Evolutionary conservation across 352 stramenopile genomes (phyloP).

Genomic region (Phytophthora niederhauseri): DNA sequence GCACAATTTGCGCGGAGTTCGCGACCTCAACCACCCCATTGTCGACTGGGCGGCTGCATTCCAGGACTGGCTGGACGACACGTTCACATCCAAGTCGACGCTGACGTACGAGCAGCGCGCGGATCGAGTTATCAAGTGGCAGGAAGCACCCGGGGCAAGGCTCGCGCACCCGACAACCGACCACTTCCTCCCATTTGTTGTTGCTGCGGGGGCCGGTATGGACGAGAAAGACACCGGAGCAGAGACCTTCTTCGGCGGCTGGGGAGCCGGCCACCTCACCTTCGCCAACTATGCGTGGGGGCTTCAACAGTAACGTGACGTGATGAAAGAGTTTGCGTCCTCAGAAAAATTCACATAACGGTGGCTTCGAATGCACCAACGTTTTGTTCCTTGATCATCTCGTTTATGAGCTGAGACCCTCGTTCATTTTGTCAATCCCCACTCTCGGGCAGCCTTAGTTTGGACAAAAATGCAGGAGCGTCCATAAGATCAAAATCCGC

Average conservation of each 20-base stretch:
- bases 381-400: too few species aligned
- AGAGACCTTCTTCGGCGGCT: conserved; percentile 36
- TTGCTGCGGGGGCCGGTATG: conserved; percentile 46
- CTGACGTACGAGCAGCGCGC: conserved; percentile 27
- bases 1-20: conserved; percentile 33
- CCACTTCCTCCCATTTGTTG: conserved; percentile 51
- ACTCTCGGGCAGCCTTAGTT: too few species aligned
- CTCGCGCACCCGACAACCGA: conserved; percentile 46
- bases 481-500: too few species aligned
- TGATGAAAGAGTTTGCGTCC: conserved; percentile 5
- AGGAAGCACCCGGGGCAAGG: conserved; percentile 30
- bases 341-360: neutral
- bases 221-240: conserved; percentile 30
- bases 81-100: conserved; percentile 22
- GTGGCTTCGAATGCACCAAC: neutral
- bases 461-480: too few species aligned
- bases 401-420: too few species aligned
- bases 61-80: conserved; percentile 42
- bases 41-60: conserved; percentile 30
- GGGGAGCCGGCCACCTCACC: conserved; percentile 33
- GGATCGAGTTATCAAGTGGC: conserved; percentile 33
- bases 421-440: too few species aligned
- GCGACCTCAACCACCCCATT: conserved; percentile 14
- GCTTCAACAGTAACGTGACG: neutral
- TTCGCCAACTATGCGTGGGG: conserved; percentile 44